Base-by-base conservation (phyloP, 2,329 filamentous ascomycete genomes). In the Fusarium pseudograminearum region DNA sequence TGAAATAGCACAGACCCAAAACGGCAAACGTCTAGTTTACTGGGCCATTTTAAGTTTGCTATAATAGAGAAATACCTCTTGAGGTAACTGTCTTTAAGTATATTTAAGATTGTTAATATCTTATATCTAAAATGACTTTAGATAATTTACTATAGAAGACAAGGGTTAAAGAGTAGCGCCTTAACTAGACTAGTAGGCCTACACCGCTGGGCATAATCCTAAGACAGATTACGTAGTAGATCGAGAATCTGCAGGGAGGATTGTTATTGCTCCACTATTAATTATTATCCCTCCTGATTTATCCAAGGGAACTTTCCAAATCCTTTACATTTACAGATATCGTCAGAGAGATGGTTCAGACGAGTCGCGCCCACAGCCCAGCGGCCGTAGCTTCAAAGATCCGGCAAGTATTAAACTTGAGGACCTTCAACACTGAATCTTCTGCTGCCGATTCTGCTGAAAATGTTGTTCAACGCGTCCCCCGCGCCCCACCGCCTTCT, bases 201-300 rank as follows among this genome's bases (percentile, higher is more conserved):
- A 51, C 47, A 51, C 47, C 47, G 47, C 47, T 12, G 11, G 28
- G 28, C 5, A 30, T 5, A 30, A 30, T 30, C 28, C 0, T 2
- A 30, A 1, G 28, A 30, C 26, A 16, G 26, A 41, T 53, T 36
- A 42, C 15, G 26, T 24, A 24, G 16, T 42, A 16, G 41, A 53
- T 53, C 15, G n/a, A 14, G 10, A 18, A 53, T n/a, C 36, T 42
- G 50, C 26, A 53, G 36, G 36, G 36, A 53, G 50, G 2, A 16
- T 18, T 53, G 36, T 53, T 53, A 8, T 53, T 31, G 15, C 20
- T 53, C 36, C 50, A 53, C 50, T 52, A 30, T 41, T 22, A 52
- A 30, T 41, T 22, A 52, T 52, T 22, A 52, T 52, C 24, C 15
- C 50, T 41, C 50, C n/a, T 41, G 28, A 30, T 31, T 15, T 15